A percentile compares a stretch with the other conserved stretches of the same genome.
These are phyloP conservation scores for Cutaneotrichosporon cavernicola DNA, from an alignment of 1,284 basidiomycete genomes.

Conservation along the genomic window DNA sequence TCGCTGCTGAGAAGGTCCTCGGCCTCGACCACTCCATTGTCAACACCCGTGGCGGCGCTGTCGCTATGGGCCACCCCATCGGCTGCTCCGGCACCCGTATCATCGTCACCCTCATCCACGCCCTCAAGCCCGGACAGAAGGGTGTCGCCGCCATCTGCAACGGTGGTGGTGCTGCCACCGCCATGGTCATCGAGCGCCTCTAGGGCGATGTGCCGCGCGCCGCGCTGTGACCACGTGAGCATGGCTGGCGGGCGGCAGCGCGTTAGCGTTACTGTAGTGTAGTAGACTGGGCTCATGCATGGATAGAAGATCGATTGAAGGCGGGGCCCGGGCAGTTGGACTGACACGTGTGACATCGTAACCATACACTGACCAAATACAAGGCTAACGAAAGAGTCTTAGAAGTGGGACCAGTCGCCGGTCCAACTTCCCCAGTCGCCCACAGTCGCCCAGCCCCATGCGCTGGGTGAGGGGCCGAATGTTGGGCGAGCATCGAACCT, in stretches of 20 bases:
- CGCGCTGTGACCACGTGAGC: slow-evolving; percentile 8
- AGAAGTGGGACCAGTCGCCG: background rate
- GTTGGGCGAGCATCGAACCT: background rate
- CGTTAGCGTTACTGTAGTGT: slow-evolving; percentile 4
- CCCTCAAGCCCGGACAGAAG: slow-evolving; percentile 90
- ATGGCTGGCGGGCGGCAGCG: slow-evolving; percentile 8
- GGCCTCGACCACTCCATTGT: slow-evolving; percentile 82
- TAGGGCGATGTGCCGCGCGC: slow-evolving; percentile 43
- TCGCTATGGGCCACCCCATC: slow-evolving; percentile 89
- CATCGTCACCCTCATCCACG: slow-evolving; percentile 88
- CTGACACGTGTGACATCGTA: background rate
- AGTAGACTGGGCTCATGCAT: slow-evolving; percentile 1
- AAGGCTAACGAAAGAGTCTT: background rate
- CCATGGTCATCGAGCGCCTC: slow-evolving; percentile 82
- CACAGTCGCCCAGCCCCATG: background rate
- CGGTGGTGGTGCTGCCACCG: slow-evolving; percentile 89
- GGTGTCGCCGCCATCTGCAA: slow-evolving; percentile 98
- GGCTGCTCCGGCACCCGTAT: slow-evolving; percentile 95
- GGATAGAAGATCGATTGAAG: background rate
- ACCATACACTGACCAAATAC: too few species aligned
- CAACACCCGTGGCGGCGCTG: slow-evolving; percentile 91
- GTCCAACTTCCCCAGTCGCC: background rate
- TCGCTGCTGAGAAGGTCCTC: slow-evolving; percentile 85
- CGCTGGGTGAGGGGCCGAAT: background rate
- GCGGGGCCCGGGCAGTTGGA: background rate